A percentile compares a stretch with the other conserved stretches of the same genome.
Conservation (phyloP, 805 yeast species). For the Ascoidea rubescens region DNA sequence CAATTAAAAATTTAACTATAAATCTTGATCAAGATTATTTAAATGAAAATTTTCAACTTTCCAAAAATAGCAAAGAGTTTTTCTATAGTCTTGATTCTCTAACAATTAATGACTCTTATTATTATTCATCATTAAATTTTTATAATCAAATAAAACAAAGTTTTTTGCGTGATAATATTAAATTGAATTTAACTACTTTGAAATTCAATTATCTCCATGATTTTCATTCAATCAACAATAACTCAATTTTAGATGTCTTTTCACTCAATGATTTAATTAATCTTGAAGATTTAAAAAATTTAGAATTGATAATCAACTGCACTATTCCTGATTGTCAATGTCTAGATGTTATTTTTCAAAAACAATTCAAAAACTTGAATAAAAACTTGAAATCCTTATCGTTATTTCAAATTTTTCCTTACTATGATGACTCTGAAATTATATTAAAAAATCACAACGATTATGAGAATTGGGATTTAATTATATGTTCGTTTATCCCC, state of each 20-base stretch:
- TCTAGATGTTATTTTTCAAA: conserved; percentile 25
- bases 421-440: conserved; percentile 16
- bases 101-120: conserved; percentile 20
- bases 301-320: conserved; percentile 45
- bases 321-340: conserved; percentile 33
- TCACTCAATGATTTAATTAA: conserved; percentile 21
- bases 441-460: conserved; percentile 27
- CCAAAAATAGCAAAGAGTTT: conserved; percentile 4
- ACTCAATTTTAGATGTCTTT: conserved; percentile 17
- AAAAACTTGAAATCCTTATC: conserved; percentile 14
- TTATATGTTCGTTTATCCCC: conserved; percentile 29
- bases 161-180: conserved; percentile 1
- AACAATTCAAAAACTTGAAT: not conserved
- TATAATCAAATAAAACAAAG: conserved; percentile 14
- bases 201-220: conserved; percentile 33
- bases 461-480: conserved; percentile 41
- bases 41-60: conserved; percentile 1
- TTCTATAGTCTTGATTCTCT: conserved; percentile 14
- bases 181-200: conserved; percentile 19
- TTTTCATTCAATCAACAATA: conserved; percentile 24
- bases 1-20: conserved; percentile 11
- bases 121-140: conserved; percentile 23
- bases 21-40: conserved; percentile 8
- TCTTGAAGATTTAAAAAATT: conserved; percentile 18
- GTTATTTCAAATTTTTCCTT: conserved; percentile 17